Evolutionary conservation across 83 land plant species (phyloP).

Genomic region (Larix sibirica): DNA sequence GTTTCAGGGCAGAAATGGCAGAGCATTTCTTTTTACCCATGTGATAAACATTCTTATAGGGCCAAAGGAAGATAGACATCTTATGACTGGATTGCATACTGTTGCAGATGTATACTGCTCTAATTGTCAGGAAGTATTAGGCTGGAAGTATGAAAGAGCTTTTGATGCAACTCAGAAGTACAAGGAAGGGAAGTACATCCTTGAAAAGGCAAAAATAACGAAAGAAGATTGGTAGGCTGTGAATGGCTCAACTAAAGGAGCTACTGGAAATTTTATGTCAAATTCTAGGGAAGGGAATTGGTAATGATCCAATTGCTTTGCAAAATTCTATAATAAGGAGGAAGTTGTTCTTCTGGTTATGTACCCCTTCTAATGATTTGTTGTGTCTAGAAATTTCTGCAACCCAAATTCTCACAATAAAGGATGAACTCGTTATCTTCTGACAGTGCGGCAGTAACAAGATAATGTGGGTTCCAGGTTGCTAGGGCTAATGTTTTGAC

Average conservation of each 20-base stretch:
- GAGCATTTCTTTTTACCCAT: conserved; percentile 69
- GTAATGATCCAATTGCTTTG: background rate
- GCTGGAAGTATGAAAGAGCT: conserved; percentile 80
- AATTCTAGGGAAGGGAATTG: conserved; percentile 2
- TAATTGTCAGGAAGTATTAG: conserved; percentile 58
- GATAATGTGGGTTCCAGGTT: background rate
- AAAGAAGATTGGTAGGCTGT: conserved; percentile 60
- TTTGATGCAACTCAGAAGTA: conserved; percentile 71
- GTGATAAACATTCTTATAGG: conserved; percentile 56
- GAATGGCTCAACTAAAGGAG: background rate
- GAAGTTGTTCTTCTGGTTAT: background rate
- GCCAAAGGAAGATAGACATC: conserved; percentile 63
- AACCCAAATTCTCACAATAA: conserved; percentile 2
- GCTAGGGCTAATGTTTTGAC: conserved; percentile 7
- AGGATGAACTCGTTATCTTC: background rate
- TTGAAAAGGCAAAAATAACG: conserved; percentile 69
- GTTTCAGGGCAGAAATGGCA: conserved; percentile 63
- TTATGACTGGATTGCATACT: conserved; percentile 70
- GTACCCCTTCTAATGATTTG: background rate
- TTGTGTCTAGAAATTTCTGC: background rate
- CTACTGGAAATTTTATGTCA: background rate
- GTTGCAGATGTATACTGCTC: conserved; percentile 61
- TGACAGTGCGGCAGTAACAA: conserved; percentile 8
- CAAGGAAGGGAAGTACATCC: conserved; percentile 79
- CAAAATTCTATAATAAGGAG: conserved; percentile 9